Evolutionary conservation across 805 yeast species (phyloP), one percentile per base, ranked within the genome.

Genomic region (Nakazawaea holstii): DNA sequence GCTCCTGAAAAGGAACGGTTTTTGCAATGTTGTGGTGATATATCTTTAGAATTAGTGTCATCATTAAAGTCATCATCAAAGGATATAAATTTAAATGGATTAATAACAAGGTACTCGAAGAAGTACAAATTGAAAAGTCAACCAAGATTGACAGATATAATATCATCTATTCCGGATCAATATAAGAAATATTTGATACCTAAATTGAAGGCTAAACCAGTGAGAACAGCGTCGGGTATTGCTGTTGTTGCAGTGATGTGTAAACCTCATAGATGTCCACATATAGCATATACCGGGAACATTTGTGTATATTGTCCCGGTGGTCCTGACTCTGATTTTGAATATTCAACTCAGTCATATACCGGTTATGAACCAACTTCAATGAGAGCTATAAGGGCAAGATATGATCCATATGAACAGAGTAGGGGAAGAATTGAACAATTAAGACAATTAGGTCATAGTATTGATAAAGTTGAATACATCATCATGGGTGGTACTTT

Each of bases 201-300:
- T 2, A 91, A 91, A 67, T 73, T 94, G 40, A 88, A 94, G 67
- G 99, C 99, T n/a, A 94, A 94, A 65, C 99, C 99, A 0, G 98
- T 94, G 39, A 78, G 99, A 66, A 94, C 99, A 0, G 99, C 99
- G 0, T 87, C 96, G 9, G 99, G 99, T 58, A 95, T 94, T 50
- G 99, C 99, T 8, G 99, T 94, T 17, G 98, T 94, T 39, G 99
- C 99, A 0, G 98, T 94, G 30, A 94, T 94, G 98, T 91, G 97
- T 71, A 94, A 94, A 66, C 99, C 99, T 2, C 99, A 94, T 66
- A 77, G 99, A 69, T 94, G 99, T 67, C 99, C 99, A 27, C 99
- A 94, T 66, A 94, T 94, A 58, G 98, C 99, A 17, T 94, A 94
- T 65, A 94, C 99, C 0, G 99, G 99, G 52, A 94, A 94, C 61